Evolutionary conservation across 2,329 filamentous ascomycete species (phyloP), one percentile per base, ranked within the genome.

Genomic region (Simplicillium sp.): DNA sequence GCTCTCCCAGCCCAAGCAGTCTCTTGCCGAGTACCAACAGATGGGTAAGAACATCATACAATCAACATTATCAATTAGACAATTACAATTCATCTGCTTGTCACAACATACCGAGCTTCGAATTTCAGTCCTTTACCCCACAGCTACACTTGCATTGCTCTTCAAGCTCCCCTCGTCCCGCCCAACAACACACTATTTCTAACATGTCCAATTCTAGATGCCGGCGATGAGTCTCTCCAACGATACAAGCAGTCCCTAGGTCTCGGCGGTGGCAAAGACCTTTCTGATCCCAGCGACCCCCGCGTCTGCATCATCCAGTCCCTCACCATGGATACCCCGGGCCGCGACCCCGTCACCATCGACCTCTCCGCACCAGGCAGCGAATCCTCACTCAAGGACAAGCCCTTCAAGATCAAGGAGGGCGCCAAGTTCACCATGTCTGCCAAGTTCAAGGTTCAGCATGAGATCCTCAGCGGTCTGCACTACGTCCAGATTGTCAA

Each of bases 341-440:
- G 87, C 44, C 88, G 88, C 38, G 59, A 71, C 7, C 86, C 94
- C 55, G 90, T 96, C 55, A 84, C 84, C 52, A 90, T 98, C 64
- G 87, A 97, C 57, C 80, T 97, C 34, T 83, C 80, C 43, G 64
- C 75, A 7, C 74, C 84, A 16, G 85, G 82, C 44, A 81, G 85
- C 46, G 75, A 95, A 56, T 71, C 76, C 3, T 77, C 74, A 12
- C 82, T 98, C 50, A 94, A 94, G 71, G 75, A 87, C 58, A 84
- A 92, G 61, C 92, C 92, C 12, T 98, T 98, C 72, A 90, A 78
- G 59, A 96, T 98, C 71, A 98, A 97, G 75, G 92, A 97, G 66
- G 88, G 87, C 41, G 79, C 84, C 53, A 84, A 80, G 53, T 98
- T 97, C 71, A 87, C 84, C 65, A 97, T 97, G 86, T 88, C 85